phyloP scores from a whole-genome alignment of 495 filamentous ascomycete genomes.

The Saxophila tyrrhenica region DNA sequence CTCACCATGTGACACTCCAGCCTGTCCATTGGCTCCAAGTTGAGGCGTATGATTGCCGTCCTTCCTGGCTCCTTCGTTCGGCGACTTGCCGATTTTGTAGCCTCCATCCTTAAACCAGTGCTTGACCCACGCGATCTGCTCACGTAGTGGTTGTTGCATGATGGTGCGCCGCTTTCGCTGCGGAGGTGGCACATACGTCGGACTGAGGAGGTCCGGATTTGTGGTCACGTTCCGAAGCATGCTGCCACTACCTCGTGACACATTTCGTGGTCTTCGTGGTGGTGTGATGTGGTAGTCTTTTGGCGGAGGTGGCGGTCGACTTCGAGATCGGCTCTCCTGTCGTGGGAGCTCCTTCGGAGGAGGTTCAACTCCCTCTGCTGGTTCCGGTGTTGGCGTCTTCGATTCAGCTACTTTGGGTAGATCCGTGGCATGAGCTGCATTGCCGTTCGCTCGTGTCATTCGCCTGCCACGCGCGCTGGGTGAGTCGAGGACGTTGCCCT shows the following conservation, averaged over 20 bases:
- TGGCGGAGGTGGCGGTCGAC: conserved; percentile 64
- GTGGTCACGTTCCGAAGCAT: conserved; percentile 71
- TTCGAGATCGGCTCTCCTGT: conserved; percentile 13
- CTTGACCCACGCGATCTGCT: conserved; percentile 75
- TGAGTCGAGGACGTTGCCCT: conserved; percentile 33
- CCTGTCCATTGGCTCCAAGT: background rate
- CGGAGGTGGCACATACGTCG: conserved; percentile 33
- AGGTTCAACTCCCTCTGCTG: conserved; percentile 14
- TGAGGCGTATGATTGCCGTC: conserved; percentile 9
- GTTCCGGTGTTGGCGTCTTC: conserved; percentile 25
- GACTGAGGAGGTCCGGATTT: conserved; percentile 49
- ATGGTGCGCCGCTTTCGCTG: conserved; percentile 44
- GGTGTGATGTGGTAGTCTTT: conserved; percentile 48
- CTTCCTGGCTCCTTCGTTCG: conserved; percentile 33
- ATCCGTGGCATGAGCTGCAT: conserved; percentile 45
- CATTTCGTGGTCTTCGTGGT: conserved; percentile 5
- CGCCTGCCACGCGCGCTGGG: conserved; percentile 29
- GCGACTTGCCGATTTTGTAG: conserved; percentile 56
- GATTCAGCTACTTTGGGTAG: conserved; percentile 63
- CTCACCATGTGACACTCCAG: background rate
- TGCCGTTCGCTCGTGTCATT: conserved; percentile 24
- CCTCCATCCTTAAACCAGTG: conserved; percentile 74
- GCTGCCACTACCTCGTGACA: conserved; percentile 47
- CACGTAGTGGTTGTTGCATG: conserved; percentile 60
- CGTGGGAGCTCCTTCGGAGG: conserved; percentile 4